phyloP scores from a whole-genome alignment of 2,329 filamentous ascomycete species.

The Berkeleyomyces rouxiae region DNA sequence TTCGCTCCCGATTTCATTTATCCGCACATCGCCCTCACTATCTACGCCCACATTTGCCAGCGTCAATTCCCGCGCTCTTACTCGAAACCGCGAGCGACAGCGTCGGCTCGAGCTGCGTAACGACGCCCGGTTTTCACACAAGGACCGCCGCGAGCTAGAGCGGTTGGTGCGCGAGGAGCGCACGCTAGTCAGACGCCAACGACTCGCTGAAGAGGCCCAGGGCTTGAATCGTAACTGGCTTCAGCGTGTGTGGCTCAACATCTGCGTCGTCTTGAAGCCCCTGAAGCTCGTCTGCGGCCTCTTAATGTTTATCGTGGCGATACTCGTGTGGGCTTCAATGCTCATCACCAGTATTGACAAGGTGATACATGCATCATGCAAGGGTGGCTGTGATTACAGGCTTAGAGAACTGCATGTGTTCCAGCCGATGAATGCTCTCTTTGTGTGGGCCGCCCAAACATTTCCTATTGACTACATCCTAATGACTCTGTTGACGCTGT shows the following conservation, averaged over 20 bases:
- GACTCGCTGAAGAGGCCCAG: slow-evolving; percentile 66
- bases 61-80: slow-evolving; percentile 63
- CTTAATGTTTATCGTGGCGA: slow-evolving; percentile 53
- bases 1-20: slow-evolving; percentile 72
- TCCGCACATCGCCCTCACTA: slow-evolving; percentile 78
- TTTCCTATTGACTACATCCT: slow-evolving; percentile 90
- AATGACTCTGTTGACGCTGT: slow-evolving; percentile 66
- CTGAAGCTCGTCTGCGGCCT: slow-evolving; percentile 78
- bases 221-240: slow-evolving; percentile 35
- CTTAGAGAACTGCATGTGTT: slow-evolving; percentile 77
- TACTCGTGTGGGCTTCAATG: slow-evolving; percentile 80
- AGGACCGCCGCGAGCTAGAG: slow-evolving; percentile 80
- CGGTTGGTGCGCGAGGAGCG: slow-evolving; percentile 77
- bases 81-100: slow-evolving; percentile 80
- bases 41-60: slow-evolving; percentile 66
- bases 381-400: slow-evolving; percentile 79
- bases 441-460: slow-evolving; percentile 61
- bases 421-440: slow-evolving; percentile 84
- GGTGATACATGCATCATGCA: slow-evolving; percentile 86
- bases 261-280: slow-evolving; percentile 68
- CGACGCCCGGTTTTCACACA: slow-evolving; percentile 60
- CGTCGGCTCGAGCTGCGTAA: slow-evolving; percentile 79
- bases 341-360: slow-evolving; percentile 93
- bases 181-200: slow-evolving; percentile 75
- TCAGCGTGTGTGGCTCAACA: slow-evolving; percentile 60